These are phyloP conservation scores for Niebla homalea DNA, from an alignment of 495 filamentous ascomycete genomes.

Conservation along the genomic window DNA sequence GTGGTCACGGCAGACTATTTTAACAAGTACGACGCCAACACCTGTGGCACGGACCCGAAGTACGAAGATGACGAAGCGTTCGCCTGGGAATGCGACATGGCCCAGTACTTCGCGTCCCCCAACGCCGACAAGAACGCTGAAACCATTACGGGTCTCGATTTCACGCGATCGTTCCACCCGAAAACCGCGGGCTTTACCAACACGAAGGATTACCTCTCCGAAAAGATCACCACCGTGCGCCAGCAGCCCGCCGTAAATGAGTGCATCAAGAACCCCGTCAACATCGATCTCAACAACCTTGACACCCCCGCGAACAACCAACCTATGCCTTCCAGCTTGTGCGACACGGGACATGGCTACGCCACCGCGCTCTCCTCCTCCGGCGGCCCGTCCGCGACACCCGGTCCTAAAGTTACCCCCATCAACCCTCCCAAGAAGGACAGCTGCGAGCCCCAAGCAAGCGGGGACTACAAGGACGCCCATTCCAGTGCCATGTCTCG, in stretches of 20 bases:
- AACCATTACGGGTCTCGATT: background rate
- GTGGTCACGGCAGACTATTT: background rate
- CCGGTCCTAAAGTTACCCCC: background rate
- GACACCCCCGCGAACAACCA: no score
- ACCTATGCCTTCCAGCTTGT: no score
- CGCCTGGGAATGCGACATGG: slow-evolving; percentile 1
- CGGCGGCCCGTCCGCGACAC: no score
- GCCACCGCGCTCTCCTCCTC: no score
- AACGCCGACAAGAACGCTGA: background rate
- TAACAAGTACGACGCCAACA: background rate
- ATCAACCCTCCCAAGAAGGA: background rate
- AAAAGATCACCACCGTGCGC: background rate
- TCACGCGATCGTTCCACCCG: background rate
- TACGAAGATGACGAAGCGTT: background rate
- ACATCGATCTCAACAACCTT: background rate
- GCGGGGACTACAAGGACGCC: background rate
- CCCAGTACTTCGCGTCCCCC: background rate
- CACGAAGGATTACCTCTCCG: background rate
- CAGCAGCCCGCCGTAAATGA: background rate
- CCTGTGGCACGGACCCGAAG: background rate
- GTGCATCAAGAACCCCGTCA: background rate
- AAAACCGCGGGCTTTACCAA: background rate
- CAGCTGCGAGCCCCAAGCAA: background rate
- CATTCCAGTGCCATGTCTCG: background rate
- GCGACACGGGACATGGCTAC: no score